Evolutionary conservation across 306 rosid species (phyloP), one percentile per base, ranked within the genome.

Genomic region (Lupinus albus): DNA sequence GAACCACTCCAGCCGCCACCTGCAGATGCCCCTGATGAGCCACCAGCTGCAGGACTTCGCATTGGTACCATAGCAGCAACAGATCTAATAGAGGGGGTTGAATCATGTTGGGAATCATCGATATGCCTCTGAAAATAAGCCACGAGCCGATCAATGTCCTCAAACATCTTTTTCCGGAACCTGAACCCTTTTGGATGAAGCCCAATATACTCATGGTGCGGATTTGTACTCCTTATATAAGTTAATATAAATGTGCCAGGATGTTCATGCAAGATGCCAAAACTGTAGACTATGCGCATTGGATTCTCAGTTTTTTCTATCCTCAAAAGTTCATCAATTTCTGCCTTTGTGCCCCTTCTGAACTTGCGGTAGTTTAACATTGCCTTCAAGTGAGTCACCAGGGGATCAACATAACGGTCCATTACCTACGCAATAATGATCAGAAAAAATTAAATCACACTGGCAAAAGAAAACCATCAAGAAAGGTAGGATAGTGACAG

Each of bases 31-130:
- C 89, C 96, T 1, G 96, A 87, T 44, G 98, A 89, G 73, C 93
- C 96, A 64, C 96, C 97, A 64, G 89, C 58, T n/a, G 97, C 94
- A 61, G 97, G 99, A 77, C 99, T 93, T 67, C 99, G 85, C 91
- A 93, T 93, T 8, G 97, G 99, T 33, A 93, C 99, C 96, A 88
- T 88, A 12, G 99, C 99, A 81, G 99, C 97, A 21, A 93, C 89
- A 14, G 99, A 93, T 82, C 99, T 90, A 47, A 93, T 87, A 51
- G 99, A 93, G 25, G 89, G 99, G 10, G 91, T 85, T 0, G 91
- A 82, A 45, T 87, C 95, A 79, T 82, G 83, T 71, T 75, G 92
- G 39, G 95, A 88, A 76, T 90, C 99, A 80, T 93, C 97, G 11
- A 93, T 85, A 75, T 93, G 91, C 79, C 89, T 77, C 77, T 93